Evolutionary conservation across 805 yeast species (phyloP).

Genomic region (Candida coquimbonensis): DNA sequence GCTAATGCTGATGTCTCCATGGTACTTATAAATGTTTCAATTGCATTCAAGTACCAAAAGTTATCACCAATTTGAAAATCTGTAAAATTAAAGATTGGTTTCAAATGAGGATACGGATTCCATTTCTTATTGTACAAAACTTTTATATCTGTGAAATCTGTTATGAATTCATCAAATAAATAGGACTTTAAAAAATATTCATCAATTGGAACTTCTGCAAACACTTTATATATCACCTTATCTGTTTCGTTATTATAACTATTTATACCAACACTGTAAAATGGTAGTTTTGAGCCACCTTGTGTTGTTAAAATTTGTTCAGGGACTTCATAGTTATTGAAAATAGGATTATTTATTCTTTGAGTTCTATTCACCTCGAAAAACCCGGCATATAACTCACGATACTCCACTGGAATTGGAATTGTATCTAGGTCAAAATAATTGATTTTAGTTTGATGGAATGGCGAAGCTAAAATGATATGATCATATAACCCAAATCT

Average conservation of each 20-base stretch:
- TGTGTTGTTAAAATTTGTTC: constrained; percentile 14
- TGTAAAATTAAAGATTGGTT: constrained; percentile 24
- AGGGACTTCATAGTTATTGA: neutral
- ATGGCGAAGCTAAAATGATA: constrained; percentile 40
- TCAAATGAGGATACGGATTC: constrained; percentile 38
- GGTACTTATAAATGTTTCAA: constrained; percentile 42
- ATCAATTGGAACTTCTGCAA: constrained; percentile 24
- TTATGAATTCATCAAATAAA: constrained; percentile 16
- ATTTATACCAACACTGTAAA: constrained; percentile 29
- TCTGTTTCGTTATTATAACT: constrained; percentile 21
- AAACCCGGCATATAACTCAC: constrained; percentile 33
- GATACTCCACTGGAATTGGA: constrained; percentile 28
- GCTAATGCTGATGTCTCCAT: constrained; percentile 46
- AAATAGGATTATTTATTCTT: constrained; percentile 15
- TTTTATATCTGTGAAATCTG: constrained; percentile 11
- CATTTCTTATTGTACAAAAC: constrained; percentile 31
- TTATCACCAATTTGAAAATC: constrained; percentile 25
- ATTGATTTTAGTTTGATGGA: constrained; percentile 24
- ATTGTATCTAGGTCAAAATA: constrained; percentile 4
- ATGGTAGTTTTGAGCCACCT: constrained; percentile 15
- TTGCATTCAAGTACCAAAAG: constrained; percentile 37
- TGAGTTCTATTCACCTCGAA: constrained; percentile 21
- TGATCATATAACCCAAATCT: constrained; percentile 29
- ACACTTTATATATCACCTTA: constrained; percentile 36
- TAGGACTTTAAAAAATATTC: constrained; percentile 11